Evolutionary conservation across 1,139 yeast species (phyloP), one percentile per base, ranked within the genome.

Genomic region (Kazachstania sp.): DNA sequence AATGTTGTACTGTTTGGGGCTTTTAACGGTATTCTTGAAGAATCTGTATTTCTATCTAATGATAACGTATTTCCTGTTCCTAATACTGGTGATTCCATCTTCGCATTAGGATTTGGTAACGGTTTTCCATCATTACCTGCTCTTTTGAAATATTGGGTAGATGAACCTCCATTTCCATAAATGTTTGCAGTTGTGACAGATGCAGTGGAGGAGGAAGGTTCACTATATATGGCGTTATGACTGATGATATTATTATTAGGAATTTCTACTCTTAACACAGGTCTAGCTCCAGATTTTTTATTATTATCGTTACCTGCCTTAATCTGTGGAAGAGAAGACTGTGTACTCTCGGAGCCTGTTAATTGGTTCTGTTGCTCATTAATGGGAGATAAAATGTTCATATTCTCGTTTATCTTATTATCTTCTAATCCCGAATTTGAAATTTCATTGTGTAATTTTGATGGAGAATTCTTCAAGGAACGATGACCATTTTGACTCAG

Each of bases 191-290:
- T 38, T 19, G 48, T 23, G 9, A 30, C 41, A 11, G 41, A 8
- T n/a, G 30, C 19, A 13, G 45, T 37, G 16, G 49, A 18, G 6
- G 47, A 40, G n/a, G 54, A 32, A 19, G 53, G 42, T 41, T 46
- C 51, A 31, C 48, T 44, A 16, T 45, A 43, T 13, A 52, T 46
- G 13, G 51, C 29, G 11, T 40, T 41, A 35, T 47, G 50, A 34
- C 43, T 43, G 8, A 43, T 18, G 15, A 43, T 32, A 28, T 51
- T 50, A 41, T 51, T 53, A 23, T 49, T 52, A 32, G 55, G 55
- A 11, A 53, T 53, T 20, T 51, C 51, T 3, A 53, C 55, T 34
- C 54, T 43, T 23, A 53, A 38, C 1, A 50, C 41, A 2, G 55
- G 55, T 36, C 54, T 45, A n/a, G 41, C 28, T 4, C 42, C 35